These are phyloP conservation scores for Mycena indigotica DNA, from an alignment of 768 basidiomycete genomes.

Conservation along the genomic window DNA sequence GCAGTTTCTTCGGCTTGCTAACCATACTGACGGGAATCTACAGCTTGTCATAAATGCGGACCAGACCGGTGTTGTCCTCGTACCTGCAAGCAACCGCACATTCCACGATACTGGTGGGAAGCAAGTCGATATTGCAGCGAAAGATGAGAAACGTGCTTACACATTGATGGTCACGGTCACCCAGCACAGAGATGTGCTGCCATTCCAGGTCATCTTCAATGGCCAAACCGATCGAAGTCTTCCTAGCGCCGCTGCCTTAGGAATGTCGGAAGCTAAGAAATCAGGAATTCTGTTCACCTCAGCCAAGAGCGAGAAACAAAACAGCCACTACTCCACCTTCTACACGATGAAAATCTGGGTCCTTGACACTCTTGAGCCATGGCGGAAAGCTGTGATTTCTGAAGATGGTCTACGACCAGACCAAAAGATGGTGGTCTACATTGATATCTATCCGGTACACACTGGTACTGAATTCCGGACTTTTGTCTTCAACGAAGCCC, in stretches of 20 bases:
- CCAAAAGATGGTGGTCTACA: neutral
- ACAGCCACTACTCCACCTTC: conserved; percentile 1
- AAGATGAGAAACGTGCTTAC: conserved; percentile 22
- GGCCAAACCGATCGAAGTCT: conserved; percentile 11
- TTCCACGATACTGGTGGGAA: conserved; percentile 18
- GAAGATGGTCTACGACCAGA: neutral
- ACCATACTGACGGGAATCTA: too few species aligned
- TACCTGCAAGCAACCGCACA: conserved; percentile 12
- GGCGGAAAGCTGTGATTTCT: neutral
- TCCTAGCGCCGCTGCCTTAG: neutral
- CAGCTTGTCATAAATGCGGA: too few species aligned
- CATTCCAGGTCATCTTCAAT: conserved; percentile 26
- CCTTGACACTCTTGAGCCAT: conserved; percentile 11
- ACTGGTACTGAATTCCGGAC: too few species aligned
- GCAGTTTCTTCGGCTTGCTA: too few species aligned
- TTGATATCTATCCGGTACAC: neutral
- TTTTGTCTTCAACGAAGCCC: too few species aligned
- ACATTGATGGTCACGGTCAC: conserved; percentile 24
- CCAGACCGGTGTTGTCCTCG: conserved; percentile 21
- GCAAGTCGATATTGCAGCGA: conserved; percentile 25
- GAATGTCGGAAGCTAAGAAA: neutral
- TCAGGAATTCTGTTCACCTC: conserved; percentile 20
- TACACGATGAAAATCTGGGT: conserved; percentile 13
- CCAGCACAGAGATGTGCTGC: conserved; percentile 21
- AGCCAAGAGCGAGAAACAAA: conserved; percentile 15